Percentiles rank a stretch among this genome's conserved stretches.
phyloP scores from a whole-genome alignment of 305 asterid genomes.

The Striga hermonthica region DNA sequence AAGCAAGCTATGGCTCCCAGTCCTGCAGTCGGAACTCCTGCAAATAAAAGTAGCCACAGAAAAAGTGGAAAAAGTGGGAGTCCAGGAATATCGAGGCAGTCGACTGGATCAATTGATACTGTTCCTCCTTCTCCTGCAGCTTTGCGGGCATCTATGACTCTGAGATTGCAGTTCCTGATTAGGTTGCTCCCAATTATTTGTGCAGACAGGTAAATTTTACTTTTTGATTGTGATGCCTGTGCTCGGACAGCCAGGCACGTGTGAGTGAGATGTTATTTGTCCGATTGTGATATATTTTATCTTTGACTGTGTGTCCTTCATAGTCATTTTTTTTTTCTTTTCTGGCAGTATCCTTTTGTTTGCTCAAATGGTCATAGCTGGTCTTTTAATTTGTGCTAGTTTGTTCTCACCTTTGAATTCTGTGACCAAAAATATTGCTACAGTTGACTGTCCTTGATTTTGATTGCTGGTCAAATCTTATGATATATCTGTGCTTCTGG shows the following conservation, averaged over 20 bases:
- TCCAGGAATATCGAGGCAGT: slow-evolving; percentile 74
- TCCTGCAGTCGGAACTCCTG: slow-evolving; percentile 71
- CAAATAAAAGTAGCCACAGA: slow-evolving; percentile 62
- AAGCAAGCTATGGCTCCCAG: slow-evolving; percentile 51
- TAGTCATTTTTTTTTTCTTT: background rate
- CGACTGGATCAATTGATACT: slow-evolving; percentile 56
- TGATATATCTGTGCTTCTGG: too few relatives aligned
- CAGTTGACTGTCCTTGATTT: too few relatives aligned
- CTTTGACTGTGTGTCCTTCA: background rate
- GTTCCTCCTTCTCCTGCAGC: slow-evolving; percentile 91
- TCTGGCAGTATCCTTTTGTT: background rate
- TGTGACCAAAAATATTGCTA: too few relatives aligned
- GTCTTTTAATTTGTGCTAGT: background rate
- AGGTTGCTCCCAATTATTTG: slow-evolving; percentile 85
- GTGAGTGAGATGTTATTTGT: too few relatives aligned
- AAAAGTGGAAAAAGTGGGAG: slow-evolving; percentile 75
- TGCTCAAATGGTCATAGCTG: background rate
- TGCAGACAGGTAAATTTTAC: slow-evolving; percentile 65
- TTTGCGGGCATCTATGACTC: slow-evolving; percentile 81
- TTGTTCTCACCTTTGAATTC: background rate
- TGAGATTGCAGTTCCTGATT: slow-evolving; percentile 91
- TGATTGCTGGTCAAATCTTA: too few relatives aligned
- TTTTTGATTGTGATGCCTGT: slow-evolving; percentile 4
- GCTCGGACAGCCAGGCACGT: too few relatives aligned
- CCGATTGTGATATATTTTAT: background rate